Conservation (phyloP, 441 rosid genomes). For the Gossypium aridum region DNA sequence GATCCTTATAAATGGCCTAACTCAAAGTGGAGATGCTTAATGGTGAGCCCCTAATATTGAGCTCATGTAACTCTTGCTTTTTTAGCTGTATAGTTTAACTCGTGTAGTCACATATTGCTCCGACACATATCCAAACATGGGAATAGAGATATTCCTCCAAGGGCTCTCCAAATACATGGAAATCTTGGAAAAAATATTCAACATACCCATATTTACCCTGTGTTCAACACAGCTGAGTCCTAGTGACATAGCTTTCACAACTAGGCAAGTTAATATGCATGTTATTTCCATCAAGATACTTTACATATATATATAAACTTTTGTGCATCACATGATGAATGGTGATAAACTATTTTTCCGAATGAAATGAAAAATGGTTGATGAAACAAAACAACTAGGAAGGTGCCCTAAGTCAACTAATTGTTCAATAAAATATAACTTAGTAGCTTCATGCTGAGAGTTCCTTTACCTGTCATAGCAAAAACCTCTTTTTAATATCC, state of each 20-base stretch:
- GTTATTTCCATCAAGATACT: background rate
- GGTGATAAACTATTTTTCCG: background rate
- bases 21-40: constrained; percentile 90
- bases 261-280: background rate
- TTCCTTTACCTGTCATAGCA: too few relatives aligned
- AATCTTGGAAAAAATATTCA: too few relatives aligned
- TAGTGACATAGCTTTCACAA: background rate
- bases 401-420: background rate
- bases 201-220: too few relatives aligned
- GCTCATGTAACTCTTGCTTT: background rate
- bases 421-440: too few relatives aligned
- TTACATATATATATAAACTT: background rate
- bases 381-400: background rate
- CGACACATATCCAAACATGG: too few relatives aligned
- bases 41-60: constrained; percentile 35
- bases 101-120: background rate
- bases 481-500: too few relatives aligned
- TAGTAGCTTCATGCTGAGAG: too few relatives aligned
- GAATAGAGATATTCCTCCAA: too few relatives aligned
- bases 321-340: background rate
- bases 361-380: background rate
- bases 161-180: too few relatives aligned
- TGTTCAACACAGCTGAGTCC: too few relatives aligned
- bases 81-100: background rate
- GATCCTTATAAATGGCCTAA: constrained; percentile 87